These are phyloP conservation scores for Curvularia hawaiiensis DNA, from an alignment of 2,329 filamentous ascomycete species.

Conservation along the genomic window DNA sequence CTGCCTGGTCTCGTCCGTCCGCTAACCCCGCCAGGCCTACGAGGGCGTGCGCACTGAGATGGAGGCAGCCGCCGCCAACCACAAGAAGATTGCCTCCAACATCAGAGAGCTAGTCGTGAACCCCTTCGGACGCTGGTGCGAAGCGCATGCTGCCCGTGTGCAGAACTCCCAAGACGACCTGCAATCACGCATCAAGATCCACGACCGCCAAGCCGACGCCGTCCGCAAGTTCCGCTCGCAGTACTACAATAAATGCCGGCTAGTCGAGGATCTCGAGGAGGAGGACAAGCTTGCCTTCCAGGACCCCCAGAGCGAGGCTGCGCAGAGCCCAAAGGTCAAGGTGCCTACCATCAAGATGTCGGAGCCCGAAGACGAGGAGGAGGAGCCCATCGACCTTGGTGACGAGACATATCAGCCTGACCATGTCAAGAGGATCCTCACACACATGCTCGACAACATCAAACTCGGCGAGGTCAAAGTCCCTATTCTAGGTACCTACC, in stretches of 20 bases:
- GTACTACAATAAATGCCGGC: conserved; percentile 98
- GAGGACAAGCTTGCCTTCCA: conserved; percentile 99
- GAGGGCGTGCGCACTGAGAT: conserved; percentile 92
- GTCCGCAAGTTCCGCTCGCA: conserved; percentile 93
- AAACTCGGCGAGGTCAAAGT: conserved; percentile 92
- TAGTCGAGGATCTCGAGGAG: conserved; percentile 95
- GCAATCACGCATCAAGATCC: conserved; percentile 85
- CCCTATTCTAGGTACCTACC: conserved; percentile 91
- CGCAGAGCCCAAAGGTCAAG: conserved; percentile 59
- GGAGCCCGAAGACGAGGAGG: conserved; percentile 66
- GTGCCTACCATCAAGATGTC: conserved; percentile 91
- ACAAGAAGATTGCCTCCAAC: conserved; percentile 94
- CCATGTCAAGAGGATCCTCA: conserved; percentile 87
- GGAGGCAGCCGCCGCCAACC: conserved; percentile 85
- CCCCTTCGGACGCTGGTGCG: conserved; percentile 95
- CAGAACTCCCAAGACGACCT: conserved; percentile 95
- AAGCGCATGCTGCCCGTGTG: conserved; percentile 87
- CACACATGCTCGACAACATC: conserved; percentile 84
- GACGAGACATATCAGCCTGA: conserved; percentile 85
- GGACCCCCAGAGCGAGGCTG: conserved; percentile 66
- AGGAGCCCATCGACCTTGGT: conserved; percentile 88
- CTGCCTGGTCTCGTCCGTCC: background rate
- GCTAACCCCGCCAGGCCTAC: conserved; percentile 72
- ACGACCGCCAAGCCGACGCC: conserved; percentile 87
- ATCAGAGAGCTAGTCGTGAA: conserved; percentile 95